Evolutionary conservation across 2,329 filamentous ascomycete genomes (phyloP).

Genomic region (Fonsecaea erecta): DNA sequence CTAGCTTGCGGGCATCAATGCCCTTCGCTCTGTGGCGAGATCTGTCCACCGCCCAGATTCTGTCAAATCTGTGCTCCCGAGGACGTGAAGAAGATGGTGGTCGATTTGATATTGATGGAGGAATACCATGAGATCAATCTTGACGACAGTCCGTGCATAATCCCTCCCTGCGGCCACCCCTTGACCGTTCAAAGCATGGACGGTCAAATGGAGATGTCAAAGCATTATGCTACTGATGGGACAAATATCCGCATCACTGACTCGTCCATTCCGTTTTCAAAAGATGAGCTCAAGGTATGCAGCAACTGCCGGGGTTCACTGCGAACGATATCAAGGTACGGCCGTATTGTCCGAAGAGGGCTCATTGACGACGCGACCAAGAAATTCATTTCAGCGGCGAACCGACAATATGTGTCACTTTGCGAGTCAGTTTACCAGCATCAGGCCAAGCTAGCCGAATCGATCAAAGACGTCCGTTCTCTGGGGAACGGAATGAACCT

Average conservation of each 20-base stretch:
- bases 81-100: conserved; percentile 52
- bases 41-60: conserved; percentile 57
- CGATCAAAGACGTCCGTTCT: not conserved
- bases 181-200: conserved; percentile 66
- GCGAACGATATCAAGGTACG: conserved; percentile 63
- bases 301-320: conserved; percentile 58
- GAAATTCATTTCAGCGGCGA: conserved; percentile 64
- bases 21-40: conserved; percentile 68
- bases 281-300: conserved; percentile 58
- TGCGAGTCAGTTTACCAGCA: conserved; percentile 33
- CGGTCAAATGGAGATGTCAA: conserved; percentile 59
- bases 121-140: conserved; percentile 64
- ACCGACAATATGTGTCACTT: conserved; percentile 50
- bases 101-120: conserved; percentile 62
- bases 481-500: not conserved
- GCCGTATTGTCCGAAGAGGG: conserved; percentile 57
- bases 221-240: conserved; percentile 36
- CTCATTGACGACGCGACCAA: conserved; percentile 62
- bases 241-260: conserved; percentile 37
- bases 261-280: conserved; percentile 56
- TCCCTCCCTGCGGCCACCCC: conserved; percentile 68
- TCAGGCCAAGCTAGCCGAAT: not conserved
- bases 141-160: conserved; percentile 64
- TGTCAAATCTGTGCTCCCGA: conserved; percentile 58
- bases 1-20: conserved; percentile 67